A percentile compares a stretch with the other conserved stretches of the same genome.
Conservation (phyloP, 176 grass and related monocot species). For the Poa pratensis region DNA sequence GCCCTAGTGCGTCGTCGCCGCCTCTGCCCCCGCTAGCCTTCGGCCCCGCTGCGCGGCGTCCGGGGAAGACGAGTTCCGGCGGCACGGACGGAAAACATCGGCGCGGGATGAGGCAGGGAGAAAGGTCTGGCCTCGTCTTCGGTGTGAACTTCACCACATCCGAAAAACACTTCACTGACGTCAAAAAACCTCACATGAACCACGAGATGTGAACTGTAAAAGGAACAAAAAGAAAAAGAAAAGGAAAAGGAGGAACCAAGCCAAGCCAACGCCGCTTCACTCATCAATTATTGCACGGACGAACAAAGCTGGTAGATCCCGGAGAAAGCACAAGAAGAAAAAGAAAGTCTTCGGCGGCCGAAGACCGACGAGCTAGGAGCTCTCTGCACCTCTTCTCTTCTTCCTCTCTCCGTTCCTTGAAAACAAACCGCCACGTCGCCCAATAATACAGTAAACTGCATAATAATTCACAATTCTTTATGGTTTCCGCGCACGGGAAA, state of each 20-base stretch:
- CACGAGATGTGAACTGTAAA: not conserved
- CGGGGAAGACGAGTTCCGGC: too few species aligned
- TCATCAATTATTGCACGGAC: slow-evolving; percentile 39
- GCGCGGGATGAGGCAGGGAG: too few species aligned
- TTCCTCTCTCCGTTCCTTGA: not conserved
- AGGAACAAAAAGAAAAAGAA: not conserved
- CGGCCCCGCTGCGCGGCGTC: too few species aligned
- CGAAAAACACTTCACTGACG: not conserved
- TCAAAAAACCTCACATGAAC: not conserved
- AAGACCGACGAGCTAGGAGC: slow-evolving; percentile 12
- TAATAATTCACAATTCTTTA: slow-evolving; percentile 40
- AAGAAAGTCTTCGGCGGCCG: slow-evolving; percentile 34
- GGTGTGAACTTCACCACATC: not conserved
- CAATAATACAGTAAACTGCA: slow-evolving; percentile 29
- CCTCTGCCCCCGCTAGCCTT: too few species aligned
- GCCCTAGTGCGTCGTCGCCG: too few species aligned
- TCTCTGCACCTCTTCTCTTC: not conserved
- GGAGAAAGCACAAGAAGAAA: not conserved
- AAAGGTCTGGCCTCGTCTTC: too few species aligned
- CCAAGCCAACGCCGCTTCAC: not conserved
- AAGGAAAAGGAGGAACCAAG: not conserved
- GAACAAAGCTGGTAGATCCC: not conserved
- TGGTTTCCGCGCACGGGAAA: not conserved
- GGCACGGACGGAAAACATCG: too few species aligned
- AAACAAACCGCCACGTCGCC: not conserved